These are phyloP conservation scores for Pythium volutum DNA, from an alignment of 352 stramenopile species.

Conservation along the genomic window DNA sequence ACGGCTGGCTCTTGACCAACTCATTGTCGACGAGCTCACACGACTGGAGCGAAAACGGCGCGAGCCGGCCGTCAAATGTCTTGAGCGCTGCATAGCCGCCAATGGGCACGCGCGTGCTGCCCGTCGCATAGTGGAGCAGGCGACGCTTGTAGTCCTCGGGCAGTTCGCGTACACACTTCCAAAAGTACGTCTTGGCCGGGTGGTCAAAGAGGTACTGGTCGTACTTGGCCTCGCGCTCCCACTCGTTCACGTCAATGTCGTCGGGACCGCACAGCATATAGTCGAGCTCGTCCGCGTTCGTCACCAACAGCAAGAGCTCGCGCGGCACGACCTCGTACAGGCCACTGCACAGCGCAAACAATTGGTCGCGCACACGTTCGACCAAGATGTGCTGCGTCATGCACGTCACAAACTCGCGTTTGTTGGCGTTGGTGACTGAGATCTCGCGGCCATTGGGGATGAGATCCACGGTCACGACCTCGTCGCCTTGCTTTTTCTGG, in stretches of 20 bases:
- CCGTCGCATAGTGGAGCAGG: constrained; percentile 3
- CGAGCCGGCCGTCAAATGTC: constrained; percentile 3
- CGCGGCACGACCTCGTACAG: constrained; percentile 96
- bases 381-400: constrained; percentile 56
- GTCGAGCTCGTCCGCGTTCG: constrained; percentile 97
- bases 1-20: constrained; percentile 8
- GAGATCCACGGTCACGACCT: constrained; percentile 35
- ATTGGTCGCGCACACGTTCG: constrained; percentile 47
- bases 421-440: constrained; percentile 93
- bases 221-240: constrained; percentile 45
- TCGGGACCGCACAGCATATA: constrained; percentile 95
- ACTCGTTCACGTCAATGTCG: constrained; percentile 95
- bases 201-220: constrained; percentile 11
- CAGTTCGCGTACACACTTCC: not conserved
- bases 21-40: constrained; percentile 9
- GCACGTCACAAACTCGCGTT: constrained; percentile 89
- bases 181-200: not conserved
- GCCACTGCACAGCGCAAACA: constrained; percentile 77
- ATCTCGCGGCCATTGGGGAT: constrained; percentile 37
- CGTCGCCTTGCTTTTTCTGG: not conserved
- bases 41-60: constrained; percentile 11
- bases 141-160: constrained; percentile 3
- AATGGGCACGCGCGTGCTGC: constrained; percentile 3
- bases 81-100: constrained; percentile 1
- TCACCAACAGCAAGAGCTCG: constrained; percentile 87